Evolutionary conservation across 2,329 filamentous ascomycete genomes (phyloP).

Genomic region (Cladosporium sp.): DNA sequence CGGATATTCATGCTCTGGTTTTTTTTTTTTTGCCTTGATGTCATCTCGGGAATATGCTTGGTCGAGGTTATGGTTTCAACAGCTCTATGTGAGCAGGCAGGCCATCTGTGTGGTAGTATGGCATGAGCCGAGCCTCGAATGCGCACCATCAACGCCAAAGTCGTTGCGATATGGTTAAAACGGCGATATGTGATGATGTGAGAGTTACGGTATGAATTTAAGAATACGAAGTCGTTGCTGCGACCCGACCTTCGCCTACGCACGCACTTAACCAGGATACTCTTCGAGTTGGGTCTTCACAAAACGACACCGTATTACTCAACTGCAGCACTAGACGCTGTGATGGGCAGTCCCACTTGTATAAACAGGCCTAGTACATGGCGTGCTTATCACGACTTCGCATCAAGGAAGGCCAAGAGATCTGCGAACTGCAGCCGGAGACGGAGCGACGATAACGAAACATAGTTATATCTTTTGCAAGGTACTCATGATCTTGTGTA

Average conservation of each 20-base stretch:
- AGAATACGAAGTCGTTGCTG: not conserved
- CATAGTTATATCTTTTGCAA: not conserved
- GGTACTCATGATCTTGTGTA: not conserved
- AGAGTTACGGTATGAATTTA: not conserved
- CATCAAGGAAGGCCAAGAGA: not conserved
- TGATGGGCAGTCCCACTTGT: not conserved
- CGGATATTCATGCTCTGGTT: no score
- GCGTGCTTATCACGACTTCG: slow-evolving; percentile 10
- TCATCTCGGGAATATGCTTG: not conserved
- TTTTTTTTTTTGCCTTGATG: not conserved
- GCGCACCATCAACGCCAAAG: not conserved
- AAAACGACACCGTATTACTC: not conserved
- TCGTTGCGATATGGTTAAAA: not conserved
- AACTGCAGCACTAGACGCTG: not conserved
- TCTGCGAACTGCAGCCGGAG: not conserved
- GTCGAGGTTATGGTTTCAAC: not conserved
- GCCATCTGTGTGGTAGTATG: not conserved
- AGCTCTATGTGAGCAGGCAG: not conserved
- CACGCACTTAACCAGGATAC: not conserved
- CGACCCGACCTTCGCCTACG: not conserved
- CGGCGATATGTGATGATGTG: not conserved
- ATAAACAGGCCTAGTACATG: not conserved
- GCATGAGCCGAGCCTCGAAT: not conserved
- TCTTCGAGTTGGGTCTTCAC: not conserved
- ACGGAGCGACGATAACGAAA: not conserved